Conservation (phyloP, 257 asterid species). For the Prunella vulgaris region DNA sequence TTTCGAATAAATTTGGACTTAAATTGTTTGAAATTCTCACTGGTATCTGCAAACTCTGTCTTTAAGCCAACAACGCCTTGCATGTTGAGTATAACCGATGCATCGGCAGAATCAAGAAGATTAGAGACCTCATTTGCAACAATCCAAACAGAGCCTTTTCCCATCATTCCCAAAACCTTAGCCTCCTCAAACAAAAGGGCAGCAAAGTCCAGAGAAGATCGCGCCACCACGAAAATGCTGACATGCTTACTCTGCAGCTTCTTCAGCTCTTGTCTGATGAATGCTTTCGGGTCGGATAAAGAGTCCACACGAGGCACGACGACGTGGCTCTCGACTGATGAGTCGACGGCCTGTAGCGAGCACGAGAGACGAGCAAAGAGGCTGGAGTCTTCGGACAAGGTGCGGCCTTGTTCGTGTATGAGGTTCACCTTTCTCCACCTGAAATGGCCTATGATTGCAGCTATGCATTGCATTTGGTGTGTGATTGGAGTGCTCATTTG, state of each 20-base stretch:
- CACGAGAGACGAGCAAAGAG: conserved; percentile 39
- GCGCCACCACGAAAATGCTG: conserved; percentile 33
- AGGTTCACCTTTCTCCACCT: conserved; percentile 46
- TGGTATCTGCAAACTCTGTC: conserved; percentile 17
- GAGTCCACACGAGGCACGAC: conserved; percentile 34
- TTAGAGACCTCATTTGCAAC: conserved; percentile 39
- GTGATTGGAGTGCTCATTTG: conserved; percentile 29
- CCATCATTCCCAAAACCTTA: conserved; percentile 50
- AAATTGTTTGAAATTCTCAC: conserved; percentile 25
- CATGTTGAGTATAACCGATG: conserved; percentile 35
- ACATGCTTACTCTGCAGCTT: conserved; percentile 25
- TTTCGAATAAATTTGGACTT: conserved; percentile 32
- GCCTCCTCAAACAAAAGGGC: conserved; percentile 40
- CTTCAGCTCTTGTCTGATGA: conserved; percentile 27
- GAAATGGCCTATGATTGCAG: conserved; percentile 47
- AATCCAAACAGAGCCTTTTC: conserved; percentile 54
- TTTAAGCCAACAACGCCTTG: conserved; percentile 62
- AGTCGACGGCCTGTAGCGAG: conserved; percentile 31
- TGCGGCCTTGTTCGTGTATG: conserved; percentile 29
- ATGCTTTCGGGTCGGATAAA: conserved; percentile 8
- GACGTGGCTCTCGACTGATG: conserved; percentile 27
- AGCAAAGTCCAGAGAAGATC: conserved; percentile 44
- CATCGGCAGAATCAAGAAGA: conserved; percentile 47
- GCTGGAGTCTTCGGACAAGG: conserved; percentile 24
- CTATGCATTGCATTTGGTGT: conserved; percentile 38